These are phyloP conservation scores for Phaeotremella skinneri DNA, from an alignment of 768 basidiomycete species.

Conservation along the genomic window DNA sequence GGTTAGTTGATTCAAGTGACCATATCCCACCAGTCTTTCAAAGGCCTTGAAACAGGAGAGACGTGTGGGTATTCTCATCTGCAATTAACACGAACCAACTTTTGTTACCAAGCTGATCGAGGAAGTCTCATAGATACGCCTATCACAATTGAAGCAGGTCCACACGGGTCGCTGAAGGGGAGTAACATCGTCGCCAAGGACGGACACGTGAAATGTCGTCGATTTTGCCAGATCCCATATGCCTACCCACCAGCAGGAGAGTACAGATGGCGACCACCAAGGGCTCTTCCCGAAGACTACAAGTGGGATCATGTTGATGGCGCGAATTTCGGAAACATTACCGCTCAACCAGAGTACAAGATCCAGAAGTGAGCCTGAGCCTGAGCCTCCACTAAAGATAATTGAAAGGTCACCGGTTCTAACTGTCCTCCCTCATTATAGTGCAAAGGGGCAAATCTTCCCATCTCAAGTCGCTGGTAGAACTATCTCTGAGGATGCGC, in stretches of 20 bases:
- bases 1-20: background rate
- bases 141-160: background rate
- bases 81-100: background rate
- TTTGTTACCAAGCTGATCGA: too few relatives aligned
- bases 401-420: conserved; percentile 7
- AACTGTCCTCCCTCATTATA: conserved; percentile 7
- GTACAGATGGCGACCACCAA: conserved; percentile 14
- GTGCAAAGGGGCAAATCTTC: conserved; percentile 3
- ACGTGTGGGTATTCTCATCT: background rate
- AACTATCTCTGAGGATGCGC: conserved; percentile 19
- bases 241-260: conserved; percentile 18
- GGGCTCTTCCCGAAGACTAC: conserved; percentile 14
- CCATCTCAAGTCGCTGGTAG: background rate
- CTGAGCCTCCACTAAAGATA: background rate
- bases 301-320: conserved; percentile 2
- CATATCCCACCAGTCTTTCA: too few relatives aligned
- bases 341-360: conserved; percentile 3
- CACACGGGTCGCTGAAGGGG: background rate
- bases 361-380: background rate
- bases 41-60: background rate
- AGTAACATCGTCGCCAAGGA: background rate
- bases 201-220: conserved; percentile 5
- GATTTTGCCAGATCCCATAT: conserved; percentile 20
- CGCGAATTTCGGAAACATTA: conserved; percentile 3
- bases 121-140: conserved; percentile 7